Base-by-base conservation (phyloP, 768 basidiomycete genomes). In the Gelatoporia subvermispora region DNA sequence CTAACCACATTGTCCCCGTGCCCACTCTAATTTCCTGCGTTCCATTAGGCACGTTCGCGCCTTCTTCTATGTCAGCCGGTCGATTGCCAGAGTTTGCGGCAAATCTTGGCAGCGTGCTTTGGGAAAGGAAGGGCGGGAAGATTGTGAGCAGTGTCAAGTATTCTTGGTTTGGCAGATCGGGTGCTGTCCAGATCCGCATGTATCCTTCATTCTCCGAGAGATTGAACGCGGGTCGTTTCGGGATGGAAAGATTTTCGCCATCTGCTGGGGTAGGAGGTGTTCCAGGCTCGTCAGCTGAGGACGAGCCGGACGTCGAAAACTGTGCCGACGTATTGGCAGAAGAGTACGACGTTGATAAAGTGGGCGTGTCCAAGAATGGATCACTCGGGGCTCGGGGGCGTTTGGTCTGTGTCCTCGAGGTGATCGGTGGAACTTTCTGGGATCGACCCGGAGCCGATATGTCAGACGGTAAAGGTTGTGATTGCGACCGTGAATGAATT, bases 1-100 rank as follows among this genome's bases (percentile, higher is more conserved):
- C 82, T 23, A 89, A 67, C 84, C 86, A 89, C 78, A 94, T 85
- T 41, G 75, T 71, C 8, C 91, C 91, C n/a, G 91, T 93, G 17
- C 91, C 91, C 62, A 81, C 80, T 24, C 75, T 77, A 49, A 92
- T 75, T 31, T 76, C 76, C 47, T 76, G 77, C 51, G 72, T 73
- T 55, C 80, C 79, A 16, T 63, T 69, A 34, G 72, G 68, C 40
- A 77, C 74, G 42, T 79, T 78, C 47, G 78, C 78, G 21, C 81
- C 87, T 61, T 85, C 84, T 64, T 90, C 88, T 28, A 87, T 68
- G 61, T 90, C 88, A 24, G 70, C 55, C 40, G 63, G 68, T 36
- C 74, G 72, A 65, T 68, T 31, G 59, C 50, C 17, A 22, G 63
- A 8, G 18, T 54, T 37, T 18, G 59, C 64, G 24, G 79, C 74